These are phyloP conservation scores for Phyllosticta citriasiana DNA, from an alignment of 2,329 filamentous ascomycete genomes.

Conservation along the genomic window DNA sequence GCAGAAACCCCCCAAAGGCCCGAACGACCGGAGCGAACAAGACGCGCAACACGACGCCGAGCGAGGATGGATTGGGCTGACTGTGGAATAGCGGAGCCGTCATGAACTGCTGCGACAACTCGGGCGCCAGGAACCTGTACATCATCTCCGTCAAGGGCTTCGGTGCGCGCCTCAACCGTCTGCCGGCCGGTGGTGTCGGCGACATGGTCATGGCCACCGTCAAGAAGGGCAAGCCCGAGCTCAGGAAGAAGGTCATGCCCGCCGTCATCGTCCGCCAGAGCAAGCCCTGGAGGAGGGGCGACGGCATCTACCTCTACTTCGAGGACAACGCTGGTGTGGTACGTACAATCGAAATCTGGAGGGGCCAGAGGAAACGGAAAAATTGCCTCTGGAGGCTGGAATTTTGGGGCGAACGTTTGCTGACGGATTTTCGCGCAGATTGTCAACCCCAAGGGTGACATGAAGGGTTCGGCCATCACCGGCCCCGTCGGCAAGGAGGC, in stretches of 20 bases:
- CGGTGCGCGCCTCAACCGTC: slow-evolving; percentile 92
- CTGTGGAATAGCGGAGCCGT: slow-evolving; percentile 70
- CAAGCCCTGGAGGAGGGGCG: slow-evolving; percentile 98
- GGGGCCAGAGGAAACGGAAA: neutral
- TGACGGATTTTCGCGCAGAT: slow-evolving; percentile 49
- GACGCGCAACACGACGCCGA: slow-evolving; percentile 6
- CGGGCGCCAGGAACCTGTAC: slow-evolving; percentile 96
- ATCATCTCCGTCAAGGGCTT: slow-evolving; percentile 99
- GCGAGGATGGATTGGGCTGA: slow-evolving; percentile 14
- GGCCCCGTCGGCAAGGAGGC: slow-evolving; percentile 99
- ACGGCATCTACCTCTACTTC: slow-evolving; percentile 99
- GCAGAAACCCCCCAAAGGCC: slow-evolving; percentile 14
- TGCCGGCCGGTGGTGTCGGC: slow-evolving; percentile 93
- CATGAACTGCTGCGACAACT: slow-evolving; percentile 99
- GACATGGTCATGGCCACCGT: slow-evolving; percentile 99
- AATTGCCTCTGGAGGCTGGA: neutral
- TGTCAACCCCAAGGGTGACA: slow-evolving; percentile 99
- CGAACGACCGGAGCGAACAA: neutral
- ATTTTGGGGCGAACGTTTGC: slow-evolving; percentile 8
- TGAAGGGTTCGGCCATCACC: slow-evolving; percentile 99
- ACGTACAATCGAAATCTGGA: slow-evolving; percentile 37
- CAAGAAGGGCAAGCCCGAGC: slow-evolving; percentile 99
- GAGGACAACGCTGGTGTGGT: slow-evolving; percentile 99
- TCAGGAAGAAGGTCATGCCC: slow-evolving; percentile 99
- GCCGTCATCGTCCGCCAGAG: slow-evolving; percentile 97